Conservation (phyloP, 805 yeast genomes). For the Candida endomychidarum region DNA sequence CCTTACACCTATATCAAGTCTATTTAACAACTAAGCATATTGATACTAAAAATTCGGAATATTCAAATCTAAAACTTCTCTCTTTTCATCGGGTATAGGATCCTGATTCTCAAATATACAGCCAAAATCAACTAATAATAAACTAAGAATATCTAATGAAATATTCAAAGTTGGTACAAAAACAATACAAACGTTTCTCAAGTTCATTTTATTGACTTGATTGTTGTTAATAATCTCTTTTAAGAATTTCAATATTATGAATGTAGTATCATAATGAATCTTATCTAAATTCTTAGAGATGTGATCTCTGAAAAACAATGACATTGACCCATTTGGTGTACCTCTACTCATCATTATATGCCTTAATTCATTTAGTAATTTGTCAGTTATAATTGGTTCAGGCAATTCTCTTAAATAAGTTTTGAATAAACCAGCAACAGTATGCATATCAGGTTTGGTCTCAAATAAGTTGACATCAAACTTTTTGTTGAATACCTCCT, state of each 20-base stretch:
- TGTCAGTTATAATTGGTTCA: slow-evolving; percentile 60
- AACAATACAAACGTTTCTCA: slow-evolving; percentile 75
- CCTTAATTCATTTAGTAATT: slow-evolving; percentile 32
- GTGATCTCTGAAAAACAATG: slow-evolving; percentile 30
- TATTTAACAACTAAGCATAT: too few relatives aligned
- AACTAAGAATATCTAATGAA: slow-evolving; percentile 57
- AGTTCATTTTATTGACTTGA: slow-evolving; percentile 76
- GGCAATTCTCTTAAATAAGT: slow-evolving; percentile 79
- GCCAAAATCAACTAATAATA: slow-evolving; percentile 60
- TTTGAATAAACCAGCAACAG: slow-evolving; percentile 83
- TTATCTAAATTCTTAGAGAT: slow-evolving; percentile 48
- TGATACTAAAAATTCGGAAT: slow-evolving; percentile 50
- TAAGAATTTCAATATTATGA: slow-evolving; percentile 66
- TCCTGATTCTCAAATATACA: slow-evolving; percentile 57
- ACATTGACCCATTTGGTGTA: slow-evolving; percentile 20
- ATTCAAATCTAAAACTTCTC: slow-evolving; percentile 52
- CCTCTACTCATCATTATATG: slow-evolving; percentile 19
- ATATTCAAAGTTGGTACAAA: slow-evolving; percentile 78
- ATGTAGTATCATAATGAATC: slow-evolving; percentile 59
- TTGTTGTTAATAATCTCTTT: slow-evolving; percentile 60
- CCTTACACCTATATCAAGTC: too few relatives aligned
- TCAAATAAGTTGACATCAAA: slow-evolving; percentile 67
- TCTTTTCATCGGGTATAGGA: slow-evolving; percentile 39
- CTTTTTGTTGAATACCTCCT: slow-evolving; percentile 63
- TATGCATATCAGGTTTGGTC: slow-evolving; percentile 68